Evolutionary conservation across 345 rosid species (phyloP).

Genomic region (Eucalyptus dawsonii): DNA sequence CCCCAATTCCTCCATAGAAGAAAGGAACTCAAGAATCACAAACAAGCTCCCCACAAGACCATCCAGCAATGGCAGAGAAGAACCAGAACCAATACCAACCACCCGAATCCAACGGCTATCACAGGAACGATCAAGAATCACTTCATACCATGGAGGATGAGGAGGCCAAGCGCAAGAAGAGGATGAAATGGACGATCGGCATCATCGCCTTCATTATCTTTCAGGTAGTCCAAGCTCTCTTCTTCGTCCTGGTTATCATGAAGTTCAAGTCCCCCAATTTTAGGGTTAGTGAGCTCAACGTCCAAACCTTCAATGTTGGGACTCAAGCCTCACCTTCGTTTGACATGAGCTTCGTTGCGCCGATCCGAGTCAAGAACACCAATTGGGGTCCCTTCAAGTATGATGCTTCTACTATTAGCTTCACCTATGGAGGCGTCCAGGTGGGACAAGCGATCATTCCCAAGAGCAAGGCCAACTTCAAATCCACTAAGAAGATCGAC

Average conservation of each 20-base stretch:
- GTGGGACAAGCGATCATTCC: neutral
- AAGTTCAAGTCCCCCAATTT: conserved; percentile 12
- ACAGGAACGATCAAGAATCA: neutral
- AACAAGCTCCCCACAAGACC: neutral
- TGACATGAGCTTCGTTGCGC: neutral
- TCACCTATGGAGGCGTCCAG: neutral
- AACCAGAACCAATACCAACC: neutral
- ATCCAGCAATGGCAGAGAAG: neutral
- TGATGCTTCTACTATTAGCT: neutral
- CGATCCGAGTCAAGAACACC: conserved; percentile 4
- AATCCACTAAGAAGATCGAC: neutral
- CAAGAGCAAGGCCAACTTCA: conserved; percentile 2
- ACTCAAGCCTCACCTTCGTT: neutral
- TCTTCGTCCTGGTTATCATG: conserved; percentile 2
- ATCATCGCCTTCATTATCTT: conserved; percentile 8
- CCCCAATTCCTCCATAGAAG: neutral
- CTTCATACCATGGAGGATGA: neutral
- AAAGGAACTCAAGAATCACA: neutral
- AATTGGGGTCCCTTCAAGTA: conserved; percentile 6
- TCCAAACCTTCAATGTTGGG: neutral
- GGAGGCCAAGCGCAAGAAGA: conserved; percentile 4
- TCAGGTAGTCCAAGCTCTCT: conserved; percentile 3
- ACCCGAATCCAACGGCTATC: neutral
- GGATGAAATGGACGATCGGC: conserved; percentile 1
- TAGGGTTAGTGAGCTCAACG: neutral